phyloP scores from a whole-genome alignment of 805 yeast genomes.

The Candida ascalaphidarum region DNA sequence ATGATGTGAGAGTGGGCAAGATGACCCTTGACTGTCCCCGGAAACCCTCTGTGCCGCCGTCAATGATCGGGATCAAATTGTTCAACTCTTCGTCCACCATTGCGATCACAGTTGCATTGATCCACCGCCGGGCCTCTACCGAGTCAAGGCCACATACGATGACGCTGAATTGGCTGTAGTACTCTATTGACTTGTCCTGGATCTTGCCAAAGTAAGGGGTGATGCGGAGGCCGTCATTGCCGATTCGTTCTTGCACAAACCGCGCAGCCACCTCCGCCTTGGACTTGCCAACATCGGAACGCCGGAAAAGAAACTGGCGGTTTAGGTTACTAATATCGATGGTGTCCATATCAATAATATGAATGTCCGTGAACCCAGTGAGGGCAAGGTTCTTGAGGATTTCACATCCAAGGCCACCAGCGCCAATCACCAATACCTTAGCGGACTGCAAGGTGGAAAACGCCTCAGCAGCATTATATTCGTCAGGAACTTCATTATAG shows the following conservation, averaged over 20 bases:
- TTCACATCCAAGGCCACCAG: conserved; percentile 83
- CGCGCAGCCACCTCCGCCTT: conserved; percentile 62
- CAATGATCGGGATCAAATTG: conserved; percentile 48
- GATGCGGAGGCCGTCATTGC: conserved; percentile 29
- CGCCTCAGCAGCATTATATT: conserved; percentile 17
- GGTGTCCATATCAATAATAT: conserved; percentile 77
- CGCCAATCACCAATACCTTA: conserved; percentile 49
- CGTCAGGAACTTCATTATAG: conserved; percentile 29
- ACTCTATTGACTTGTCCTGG: conserved; percentile 47
- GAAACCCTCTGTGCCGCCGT: conserved; percentile 95
- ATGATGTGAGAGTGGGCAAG: conserved; percentile 75
- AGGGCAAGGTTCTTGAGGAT: conserved; percentile 63
- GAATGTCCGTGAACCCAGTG: conserved; percentile 57
- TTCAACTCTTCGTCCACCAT: conserved; percentile 44
- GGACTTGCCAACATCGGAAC: conserved; percentile 51
- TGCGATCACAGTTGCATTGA: conserved; percentile 58
- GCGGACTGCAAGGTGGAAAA: conserved; percentile 11
- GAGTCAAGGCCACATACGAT: conserved; percentile 85
- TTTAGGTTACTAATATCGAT: conserved; percentile 71
- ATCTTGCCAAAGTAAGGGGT: conserved; percentile 58
- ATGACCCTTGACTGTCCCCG: conserved; percentile 86
- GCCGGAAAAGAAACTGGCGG: conserved; percentile 65
- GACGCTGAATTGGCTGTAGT: conserved; percentile 59
- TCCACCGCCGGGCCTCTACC: conserved; percentile 87
- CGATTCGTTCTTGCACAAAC: conserved; percentile 41